Percentiles rank a stretch among this genome's conserved stretches.
Evolutionary conservation across 2,329 filamentous ascomycete species (phyloP).

Genomic region (Ceratocystis smalleyi): DNA sequence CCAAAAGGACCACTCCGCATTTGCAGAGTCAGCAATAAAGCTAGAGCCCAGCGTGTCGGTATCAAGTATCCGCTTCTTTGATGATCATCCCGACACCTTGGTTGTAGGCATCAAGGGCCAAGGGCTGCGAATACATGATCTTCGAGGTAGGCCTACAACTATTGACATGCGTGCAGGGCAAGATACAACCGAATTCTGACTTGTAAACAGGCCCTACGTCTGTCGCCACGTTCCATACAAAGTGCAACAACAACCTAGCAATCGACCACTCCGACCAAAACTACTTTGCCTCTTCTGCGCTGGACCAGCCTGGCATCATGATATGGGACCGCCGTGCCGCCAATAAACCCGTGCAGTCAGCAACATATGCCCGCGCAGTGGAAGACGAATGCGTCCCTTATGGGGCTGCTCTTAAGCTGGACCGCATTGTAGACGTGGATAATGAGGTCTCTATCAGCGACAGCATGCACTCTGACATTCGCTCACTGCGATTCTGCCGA

Average conservation of each 20-base stretch:
- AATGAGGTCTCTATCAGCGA: conserved; percentile 34
- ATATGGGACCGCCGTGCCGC: conserved; percentile 63
- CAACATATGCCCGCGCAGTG: conserved; percentile 40
- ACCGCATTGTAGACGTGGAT: conserved; percentile 41
- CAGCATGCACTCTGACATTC: conserved; percentile 44
- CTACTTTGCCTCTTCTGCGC: conserved; percentile 66
- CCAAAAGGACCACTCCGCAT: conserved; percentile 23
- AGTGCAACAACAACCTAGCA: conserved; percentile 54
- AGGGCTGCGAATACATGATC: conserved; percentile 60
- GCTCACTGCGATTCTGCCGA: conserved; percentile 46
- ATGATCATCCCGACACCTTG: conserved; percentile 58
- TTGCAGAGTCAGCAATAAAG: conserved; percentile 40
- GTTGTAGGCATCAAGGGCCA: conserved; percentile 62
- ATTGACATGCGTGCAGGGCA: not conserved
- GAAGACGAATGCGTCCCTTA: conserved; percentile 47
- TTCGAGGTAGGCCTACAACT: conserved; percentile 44
- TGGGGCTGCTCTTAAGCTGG: conserved; percentile 44
- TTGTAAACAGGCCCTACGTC: conserved; percentile 33
- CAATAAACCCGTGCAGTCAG: conserved; percentile 36
- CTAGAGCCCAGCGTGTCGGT: conserved; percentile 57
- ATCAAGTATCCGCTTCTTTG: conserved; percentile 69
- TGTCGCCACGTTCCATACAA: conserved; percentile 46
- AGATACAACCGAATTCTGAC: conserved; percentile 18
- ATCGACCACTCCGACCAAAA: conserved; percentile 70
- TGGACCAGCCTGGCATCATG: conserved; percentile 58